phyloP scores from a whole-genome alignment of 805 yeast genomes.

The Candida ponderosae region DNA sequence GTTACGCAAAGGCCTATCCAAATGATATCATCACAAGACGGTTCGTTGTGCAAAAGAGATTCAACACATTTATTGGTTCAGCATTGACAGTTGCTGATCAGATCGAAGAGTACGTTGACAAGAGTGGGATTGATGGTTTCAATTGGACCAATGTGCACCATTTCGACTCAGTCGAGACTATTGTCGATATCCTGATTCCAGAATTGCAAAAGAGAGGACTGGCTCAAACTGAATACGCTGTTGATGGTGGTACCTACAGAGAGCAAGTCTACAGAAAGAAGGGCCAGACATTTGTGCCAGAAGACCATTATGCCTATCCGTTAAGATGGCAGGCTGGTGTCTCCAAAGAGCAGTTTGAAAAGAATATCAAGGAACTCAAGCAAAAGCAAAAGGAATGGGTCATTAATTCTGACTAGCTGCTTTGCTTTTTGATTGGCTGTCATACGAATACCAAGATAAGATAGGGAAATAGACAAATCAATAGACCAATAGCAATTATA shows the following conservation, averaged over 20 bases:
- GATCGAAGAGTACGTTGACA: constrained; percentile 30
- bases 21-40: constrained; percentile 9
- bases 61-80: constrained; percentile 18
- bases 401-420: constrained; percentile 2
- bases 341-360: constrained; percentile 20
- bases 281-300: constrained; percentile 9
- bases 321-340: constrained; percentile 13
- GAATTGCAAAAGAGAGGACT: constrained; percentile 25
- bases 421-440: too few species aligned
- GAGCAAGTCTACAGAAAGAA: constrained; percentile 16
- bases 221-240: constrained; percentile 27
- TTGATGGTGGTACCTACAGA: constrained; percentile 23
- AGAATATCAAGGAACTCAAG: neutral
- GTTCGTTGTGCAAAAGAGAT: constrained; percentile 16
- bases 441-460: too few species aligned
- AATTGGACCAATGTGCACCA: constrained; percentile 27
- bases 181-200: constrained; percentile 27
- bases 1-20: constrained; percentile 18
- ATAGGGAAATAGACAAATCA: too few species aligned
- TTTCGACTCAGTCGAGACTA: constrained; percentile 29
- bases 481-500: too few species aligned
- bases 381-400: neutral
- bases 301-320: constrained; percentile 6
- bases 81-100: constrained; percentile 29
- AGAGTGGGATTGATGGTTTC: constrained; percentile 31